phyloP scores from a whole-genome alignment of 164 flowering plant genomes.

The Piper betle region DNA sequence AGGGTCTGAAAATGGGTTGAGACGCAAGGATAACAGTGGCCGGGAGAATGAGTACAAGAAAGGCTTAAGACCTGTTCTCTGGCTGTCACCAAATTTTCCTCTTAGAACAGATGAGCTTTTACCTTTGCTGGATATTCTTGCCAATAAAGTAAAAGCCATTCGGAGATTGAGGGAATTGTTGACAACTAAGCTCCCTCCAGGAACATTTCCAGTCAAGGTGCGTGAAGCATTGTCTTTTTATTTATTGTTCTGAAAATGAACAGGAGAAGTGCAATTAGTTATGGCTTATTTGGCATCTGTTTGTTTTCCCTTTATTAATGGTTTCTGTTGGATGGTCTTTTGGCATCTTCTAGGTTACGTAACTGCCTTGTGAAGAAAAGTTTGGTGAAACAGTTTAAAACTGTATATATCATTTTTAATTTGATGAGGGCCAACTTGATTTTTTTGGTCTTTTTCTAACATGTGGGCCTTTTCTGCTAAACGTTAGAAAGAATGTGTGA shows the following conservation, averaged over 20 bases:
- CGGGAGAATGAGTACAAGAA: constrained; percentile 89
- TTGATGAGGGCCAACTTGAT: no score
- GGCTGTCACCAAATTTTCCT: constrained; percentile 89
- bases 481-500: no score
- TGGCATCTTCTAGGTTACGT: background rate
- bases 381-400: no score
- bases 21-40: constrained; percentile 38
- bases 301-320: no score
- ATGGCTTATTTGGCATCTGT: no score
- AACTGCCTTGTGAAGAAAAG: no score
- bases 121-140: constrained; percentile 92
- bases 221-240: background rate
- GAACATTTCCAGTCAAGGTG: constrained; percentile 97
- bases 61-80: constrained; percentile 92
- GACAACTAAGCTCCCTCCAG: constrained; percentile 87
- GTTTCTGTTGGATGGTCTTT: background rate
- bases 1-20: constrained; percentile 26
- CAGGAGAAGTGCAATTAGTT: background rate
- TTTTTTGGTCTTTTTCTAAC: no score
- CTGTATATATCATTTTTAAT: no score
- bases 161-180: constrained; percentile 87
- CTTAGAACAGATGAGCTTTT: constrained; percentile 79
- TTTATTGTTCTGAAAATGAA: background rate
- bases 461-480: no score
- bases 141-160: constrained; percentile 97